Evolutionary conservation across 192 early-diverging fungal species (phyloP), one percentile per base, ranked within the genome.

Genomic region (Backusella westeae): DNA sequence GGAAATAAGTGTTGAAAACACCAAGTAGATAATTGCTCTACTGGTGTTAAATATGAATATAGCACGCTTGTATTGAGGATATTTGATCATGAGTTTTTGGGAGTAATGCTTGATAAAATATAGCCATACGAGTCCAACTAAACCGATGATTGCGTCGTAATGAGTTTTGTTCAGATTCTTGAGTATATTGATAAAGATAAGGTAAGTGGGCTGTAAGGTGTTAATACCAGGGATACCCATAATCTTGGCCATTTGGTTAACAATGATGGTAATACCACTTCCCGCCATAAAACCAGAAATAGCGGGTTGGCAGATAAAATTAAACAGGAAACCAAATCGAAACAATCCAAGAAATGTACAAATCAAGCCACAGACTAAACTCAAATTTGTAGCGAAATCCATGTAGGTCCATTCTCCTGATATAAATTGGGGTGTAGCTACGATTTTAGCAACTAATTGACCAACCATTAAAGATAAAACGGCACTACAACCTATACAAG

Each of bases 281-380:
- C 95, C 95, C 4, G 94, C 89, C 75, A 93, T 95, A 79, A 97
- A 98, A 0, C 95, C 95, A 2, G 91, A 90, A 76, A 98, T 91
- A 23, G 93, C 93, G 0, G 95, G 89, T 19, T 86, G 80, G 29
- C 94, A 91, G 77, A 98, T 94, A 76, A 97, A 96, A 79, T 95
- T 92, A 42, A 97, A 91, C 34, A 97, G 83, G 70, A 95, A 89
- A 7, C 96, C 96, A 12, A 97, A 83, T 10, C 94, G 91, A 15
- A 97, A 77, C 9, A 96, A 72, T 41, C 95, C 96, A 42, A 98
- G 73, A 52, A 86, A 82, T 15, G 89, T 83, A n/a, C 92, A 80
- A 34, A 95, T 83, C 29, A 93, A 78, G 23, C 96, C 96, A 35
- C 89, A 82, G 63, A 96, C 80, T 35, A 97, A 85, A 23, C 93